phyloP scores from a whole-genome alignment of 176 grass and related monocot genomes.

The Lolium perenne region DNA sequence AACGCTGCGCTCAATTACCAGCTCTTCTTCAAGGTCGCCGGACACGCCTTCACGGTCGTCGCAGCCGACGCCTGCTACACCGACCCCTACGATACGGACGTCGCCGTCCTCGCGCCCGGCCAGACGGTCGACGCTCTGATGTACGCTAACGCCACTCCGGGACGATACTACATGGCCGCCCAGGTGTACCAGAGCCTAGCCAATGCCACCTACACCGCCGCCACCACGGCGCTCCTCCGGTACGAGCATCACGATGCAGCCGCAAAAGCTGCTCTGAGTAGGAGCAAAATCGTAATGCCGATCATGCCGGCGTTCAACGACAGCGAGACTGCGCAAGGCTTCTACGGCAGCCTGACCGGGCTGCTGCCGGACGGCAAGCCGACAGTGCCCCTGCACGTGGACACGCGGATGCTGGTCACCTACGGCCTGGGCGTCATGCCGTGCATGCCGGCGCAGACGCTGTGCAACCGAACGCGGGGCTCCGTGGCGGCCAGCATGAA shows the following conservation, averaged over 20 bases:
- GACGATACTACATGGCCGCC: slow-evolving; percentile 62
- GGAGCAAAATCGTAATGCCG: background rate
- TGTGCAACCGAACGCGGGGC: slow-evolving; percentile 61
- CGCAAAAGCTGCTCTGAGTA: no score
- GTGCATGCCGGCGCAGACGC: slow-evolving; percentile 49
- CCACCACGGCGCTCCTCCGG: slow-evolving; percentile 46
- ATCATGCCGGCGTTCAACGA: slow-evolving; percentile 58
- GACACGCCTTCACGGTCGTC: slow-evolving; percentile 66
- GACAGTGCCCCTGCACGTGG: slow-evolving; percentile 49
- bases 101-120: slow-evolving; percentile 54
- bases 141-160: slow-evolving; percentile 42
- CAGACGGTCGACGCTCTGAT: slow-evolving; percentile 76
- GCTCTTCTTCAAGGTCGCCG: slow-evolving; percentile 77
- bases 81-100: slow-evolving; percentile 63
- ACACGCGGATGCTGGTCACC: slow-evolving; percentile 56
- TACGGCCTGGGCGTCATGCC: slow-evolving; percentile 48
- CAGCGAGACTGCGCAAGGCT: slow-evolving; percentile 43
- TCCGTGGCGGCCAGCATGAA: slow-evolving; percentile 78
- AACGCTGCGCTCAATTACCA: slow-evolving; percentile 69
- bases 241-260: background rate
- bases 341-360: slow-evolving; percentile 54
- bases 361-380: slow-evolving; percentile 49
- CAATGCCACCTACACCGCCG: slow-evolving; percentile 50
- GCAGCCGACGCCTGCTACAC: slow-evolving; percentile 68
- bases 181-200: slow-evolving; percentile 52